These are phyloP conservation scores for Penicillium nucicola DNA, from an alignment of 495 filamentous ascomycete genomes.

Conservation along the genomic window DNA sequence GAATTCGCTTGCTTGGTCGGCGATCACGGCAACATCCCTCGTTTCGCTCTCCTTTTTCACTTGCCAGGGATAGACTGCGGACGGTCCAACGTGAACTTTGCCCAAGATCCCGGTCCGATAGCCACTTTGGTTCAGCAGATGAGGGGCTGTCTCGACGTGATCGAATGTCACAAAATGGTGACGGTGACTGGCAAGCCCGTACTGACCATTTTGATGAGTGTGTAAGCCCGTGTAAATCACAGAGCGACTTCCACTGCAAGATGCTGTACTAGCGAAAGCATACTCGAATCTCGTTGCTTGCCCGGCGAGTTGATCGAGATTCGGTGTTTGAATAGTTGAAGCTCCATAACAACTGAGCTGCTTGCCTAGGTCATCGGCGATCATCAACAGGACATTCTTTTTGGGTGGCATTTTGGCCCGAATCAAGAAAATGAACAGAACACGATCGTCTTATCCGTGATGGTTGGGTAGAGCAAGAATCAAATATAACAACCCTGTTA, in stretches of 20 bases:
- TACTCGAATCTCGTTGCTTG: constrained; percentile 33
- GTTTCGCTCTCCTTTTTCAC: constrained; percentile 33
- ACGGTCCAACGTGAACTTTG: constrained; percentile 45
- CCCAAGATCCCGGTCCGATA: constrained; percentile 43
- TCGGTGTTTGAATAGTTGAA: constrained; percentile 28
- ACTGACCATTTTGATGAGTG: constrained; percentile 46
- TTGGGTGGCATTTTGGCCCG: background rate
- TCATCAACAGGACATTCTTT: constrained; percentile 36
- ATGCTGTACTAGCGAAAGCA: constrained; percentile 45
- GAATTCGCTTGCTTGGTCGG: constrained; percentile 32
- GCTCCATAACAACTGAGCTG: constrained; percentile 40
- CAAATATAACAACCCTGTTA: background rate
- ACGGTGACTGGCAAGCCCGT: constrained; percentile 30
- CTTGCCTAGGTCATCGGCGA: constrained; percentile 43
- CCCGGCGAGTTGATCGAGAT: constrained; percentile 36
- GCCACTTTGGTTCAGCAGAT: constrained; percentile 29
- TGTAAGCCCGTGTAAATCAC: constrained; percentile 46
- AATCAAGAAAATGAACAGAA: no score
- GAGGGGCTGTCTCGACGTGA: constrained; percentile 39
- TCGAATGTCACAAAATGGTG: constrained; percentile 43
- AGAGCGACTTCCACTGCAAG: constrained; percentile 41
- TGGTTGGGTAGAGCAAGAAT: no score
- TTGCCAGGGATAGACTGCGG: constrained; percentile 38
- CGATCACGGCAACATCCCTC: constrained; percentile 29
- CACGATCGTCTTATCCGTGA: no score